A percentile compares a stretch with the other conserved stretches of the same genome.
Conservation (phyloP, 1,284 basidiomycete species). For the Malassezia caprae region DNA sequence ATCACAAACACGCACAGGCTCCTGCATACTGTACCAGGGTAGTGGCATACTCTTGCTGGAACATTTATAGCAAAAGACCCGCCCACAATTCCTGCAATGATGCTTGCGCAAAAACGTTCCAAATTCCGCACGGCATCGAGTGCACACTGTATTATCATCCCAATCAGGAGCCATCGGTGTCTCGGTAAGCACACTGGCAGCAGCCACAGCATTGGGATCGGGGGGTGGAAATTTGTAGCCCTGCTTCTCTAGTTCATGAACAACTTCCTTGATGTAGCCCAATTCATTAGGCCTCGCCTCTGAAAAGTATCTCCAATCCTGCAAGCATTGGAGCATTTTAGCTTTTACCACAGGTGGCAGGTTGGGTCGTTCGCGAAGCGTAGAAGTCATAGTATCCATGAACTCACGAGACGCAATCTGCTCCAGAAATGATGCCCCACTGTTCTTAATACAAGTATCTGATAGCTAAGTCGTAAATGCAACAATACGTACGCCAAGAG, state of each 20-base stretch:
- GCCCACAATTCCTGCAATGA: conserved; percentile 95
- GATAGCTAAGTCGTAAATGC: conserved; percentile 52
- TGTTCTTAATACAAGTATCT: conserved; percentile 94
- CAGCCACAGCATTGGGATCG: conserved; percentile 56
- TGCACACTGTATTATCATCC: conserved; percentile 89
- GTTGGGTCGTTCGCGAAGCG: conserved; percentile 56
- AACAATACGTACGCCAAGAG: conserved; percentile 58
- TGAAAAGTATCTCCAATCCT: conserved; percentile 87
- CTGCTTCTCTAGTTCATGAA: conserved; percentile 45
- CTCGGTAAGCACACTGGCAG: conserved; percentile 38
- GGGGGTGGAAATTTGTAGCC: conserved; percentile 73
- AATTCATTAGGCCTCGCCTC: conserved; percentile 60
- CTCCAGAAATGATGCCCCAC: conserved; percentile 76
- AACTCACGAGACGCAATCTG: conserved; percentile 64
- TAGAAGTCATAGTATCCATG: conserved; percentile 78
- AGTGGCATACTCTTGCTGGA: conserved; percentile 73
- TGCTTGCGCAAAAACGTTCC: conserved; percentile 95
- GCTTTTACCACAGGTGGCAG: conserved; percentile 75
- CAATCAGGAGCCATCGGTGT: conserved; percentile 66
- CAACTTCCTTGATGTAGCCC: conserved; percentile 44
- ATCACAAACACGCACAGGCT: conserved; percentile 90
- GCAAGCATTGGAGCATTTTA: conserved; percentile 67
- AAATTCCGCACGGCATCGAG: conserved; percentile 82
- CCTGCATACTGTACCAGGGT: conserved; percentile 85
- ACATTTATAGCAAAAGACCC: conserved; percentile 89